Base-by-base conservation (phyloP, 345 rosid species). In the Gossypium longicalyx region DNA sequence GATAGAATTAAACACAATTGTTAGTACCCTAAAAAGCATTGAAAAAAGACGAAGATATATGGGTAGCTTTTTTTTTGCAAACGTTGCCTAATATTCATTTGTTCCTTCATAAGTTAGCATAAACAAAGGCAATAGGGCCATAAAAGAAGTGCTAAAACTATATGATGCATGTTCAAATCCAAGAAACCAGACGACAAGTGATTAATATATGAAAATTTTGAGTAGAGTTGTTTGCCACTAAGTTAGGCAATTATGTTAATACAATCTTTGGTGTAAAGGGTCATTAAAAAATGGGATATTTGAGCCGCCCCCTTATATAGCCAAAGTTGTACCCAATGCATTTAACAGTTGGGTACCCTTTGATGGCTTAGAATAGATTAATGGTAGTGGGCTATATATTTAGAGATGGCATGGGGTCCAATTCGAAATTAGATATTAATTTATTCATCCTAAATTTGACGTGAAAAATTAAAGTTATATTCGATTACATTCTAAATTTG, bases 51-150 rank as follows among this genome's bases (percentile, higher is more conserved):
- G 25, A 23, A 2, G 70, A 66, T 45, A 12, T 6, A 23, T 15
- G 8, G 2, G 22, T 47, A 67, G 59, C 23, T 69, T 47, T 29
- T 29, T 56, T 45, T 48, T 23, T 23, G 57, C 19, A 48, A 15
- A 47, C 4, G 34, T 47, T 51, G 72, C 72, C 73, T 51, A 70
- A 52, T 52, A 70, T 70, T 70, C 73, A 17, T 9, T 52, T 4
- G n/a, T 69, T 27, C 59, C 59, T 12, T 16, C 22, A 3, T 48
- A 48, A 15, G 19, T 10, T 47, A 16, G 29, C 56, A 48, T 15
- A 22, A 67, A 48, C 20, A 68, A 68, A 48, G 20, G 2, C 43
- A 1, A 16, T 25, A 51, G 59, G 17, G 47, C 73, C 23, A 13
- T 27, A 27, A 29, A 29, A 29, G 34, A 29, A 29, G 34, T 29